Percentiles rank a stretch among this genome's conserved stretches.
Conservation (phyloP, 2,329 filamentous ascomycete genomes). For the Myotisia sp. region DNA sequence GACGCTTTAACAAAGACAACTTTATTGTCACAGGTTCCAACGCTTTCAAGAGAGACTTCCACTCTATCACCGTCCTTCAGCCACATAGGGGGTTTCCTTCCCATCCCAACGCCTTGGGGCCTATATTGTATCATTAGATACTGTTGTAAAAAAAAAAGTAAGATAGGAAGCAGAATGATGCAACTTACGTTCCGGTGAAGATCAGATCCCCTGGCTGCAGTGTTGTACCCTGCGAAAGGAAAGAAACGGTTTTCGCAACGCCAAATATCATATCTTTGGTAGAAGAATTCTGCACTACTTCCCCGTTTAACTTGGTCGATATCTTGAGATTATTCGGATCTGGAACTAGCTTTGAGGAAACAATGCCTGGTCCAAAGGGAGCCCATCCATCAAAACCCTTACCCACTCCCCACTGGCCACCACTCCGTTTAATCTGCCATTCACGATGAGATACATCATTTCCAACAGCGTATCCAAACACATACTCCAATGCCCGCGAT, state of each 20-base stretch:
- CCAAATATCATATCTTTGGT: slow-evolving; percentile 39
- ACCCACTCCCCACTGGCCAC: slow-evolving; percentile 56
- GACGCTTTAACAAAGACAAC: slow-evolving; percentile 29
- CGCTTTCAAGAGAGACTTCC: slow-evolving; percentile 51
- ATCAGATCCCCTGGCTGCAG: slow-evolving; percentile 29
- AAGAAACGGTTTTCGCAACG: slow-evolving; percentile 33
- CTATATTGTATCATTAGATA: slow-evolving; percentile 47
- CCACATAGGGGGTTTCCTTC: slow-evolving; percentile 51
- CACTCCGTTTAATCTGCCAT: slow-evolving; percentile 56
- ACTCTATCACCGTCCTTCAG: slow-evolving; percentile 56
- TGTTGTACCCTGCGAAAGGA: slow-evolving; percentile 32
- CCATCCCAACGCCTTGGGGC: slow-evolving; percentile 58
- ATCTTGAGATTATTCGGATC: slow-evolving; percentile 30
- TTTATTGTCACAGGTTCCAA: slow-evolving; percentile 42
- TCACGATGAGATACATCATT: slow-evolving; percentile 72
- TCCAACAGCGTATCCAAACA: slow-evolving; percentile 59
- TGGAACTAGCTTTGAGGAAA: slow-evolving; percentile 37
- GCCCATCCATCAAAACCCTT: slow-evolving; percentile 67
- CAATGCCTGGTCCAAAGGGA: slow-evolving; percentile 58
- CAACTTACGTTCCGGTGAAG: slow-evolving; percentile 31
- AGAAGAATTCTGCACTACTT: slow-evolving; percentile 34
- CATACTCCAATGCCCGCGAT: slow-evolving; percentile 51
- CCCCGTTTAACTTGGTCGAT: slow-evolving; percentile 36
- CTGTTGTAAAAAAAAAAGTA: slow-evolving; percentile 28
- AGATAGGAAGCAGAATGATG: background rate